These are phyloP conservation scores for Chloris gayana DNA, from an alignment of 176 grass and related monocot genomes.

Conservation along the genomic window DNA sequence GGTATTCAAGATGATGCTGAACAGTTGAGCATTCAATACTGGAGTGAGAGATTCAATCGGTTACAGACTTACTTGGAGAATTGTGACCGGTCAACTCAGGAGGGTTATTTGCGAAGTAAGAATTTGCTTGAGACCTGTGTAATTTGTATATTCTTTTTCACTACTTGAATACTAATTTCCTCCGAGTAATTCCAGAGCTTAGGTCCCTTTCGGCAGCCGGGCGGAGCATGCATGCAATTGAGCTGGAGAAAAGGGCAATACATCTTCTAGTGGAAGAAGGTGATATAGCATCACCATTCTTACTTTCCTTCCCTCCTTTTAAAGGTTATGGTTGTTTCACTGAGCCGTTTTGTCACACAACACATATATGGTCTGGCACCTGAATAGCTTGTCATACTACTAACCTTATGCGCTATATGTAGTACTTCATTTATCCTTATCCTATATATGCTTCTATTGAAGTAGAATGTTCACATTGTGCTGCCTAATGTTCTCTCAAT, in stretches of 20 bases:
- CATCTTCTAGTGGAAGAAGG: conserved; percentile 92
- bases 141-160: conserved; percentile 20
- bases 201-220: conserved; percentile 73
- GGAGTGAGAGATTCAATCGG: conserved; percentile 67
- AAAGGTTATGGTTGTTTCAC: neutral
- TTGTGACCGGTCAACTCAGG: conserved; percentile 79
- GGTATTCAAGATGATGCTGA: conserved; percentile 24
- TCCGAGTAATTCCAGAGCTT: conserved; percentile 58
- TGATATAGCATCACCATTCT: conserved; percentile 42
- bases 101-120: conserved; percentile 92
- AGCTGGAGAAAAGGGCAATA: conserved; percentile 92
- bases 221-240: conserved; percentile 80
- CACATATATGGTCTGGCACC: conserved; percentile 2
- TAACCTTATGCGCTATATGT: neutral
- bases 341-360: conserved; percentile 3
- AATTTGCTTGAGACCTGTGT: neutral
- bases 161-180: conserved; percentile 1
- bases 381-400: neutral
- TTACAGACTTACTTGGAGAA: conserved; percentile 75
- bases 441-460: neutral
- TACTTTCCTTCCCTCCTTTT: conserved; percentile 7
- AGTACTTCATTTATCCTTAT: neutral
- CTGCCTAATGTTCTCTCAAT: neutral
- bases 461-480: neutral
- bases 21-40: conserved; percentile 52